A percentile compares a stretch with the other conserved stretches of the same genome.
phyloP scores from a whole-genome alignment of 1,139 yeast species.

The Hyphopichia pseudoburtonii region DNA sequence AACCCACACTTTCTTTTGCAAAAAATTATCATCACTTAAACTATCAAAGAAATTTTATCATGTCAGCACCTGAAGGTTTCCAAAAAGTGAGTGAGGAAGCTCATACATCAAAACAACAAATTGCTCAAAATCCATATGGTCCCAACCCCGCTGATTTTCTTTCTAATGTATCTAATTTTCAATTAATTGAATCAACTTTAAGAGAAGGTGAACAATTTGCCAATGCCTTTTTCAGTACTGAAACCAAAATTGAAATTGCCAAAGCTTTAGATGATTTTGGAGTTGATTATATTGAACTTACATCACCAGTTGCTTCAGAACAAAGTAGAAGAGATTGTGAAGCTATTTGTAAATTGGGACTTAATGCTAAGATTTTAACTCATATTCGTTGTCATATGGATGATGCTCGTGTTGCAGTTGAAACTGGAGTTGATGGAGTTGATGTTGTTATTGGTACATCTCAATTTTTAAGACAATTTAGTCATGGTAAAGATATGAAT shows the following conservation, averaged over 20 bases:
- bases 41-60: conserved; percentile 4
- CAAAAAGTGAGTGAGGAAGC: conserved; percentile 30
- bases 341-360: conserved; percentile 95
- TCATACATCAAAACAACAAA: conserved; percentile 18
- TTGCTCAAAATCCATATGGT: conserved; percentile 74
- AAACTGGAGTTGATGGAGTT: conserved; percentile 98
- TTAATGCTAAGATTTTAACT: conserved; percentile 88
- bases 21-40: background rate
- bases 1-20: no score
- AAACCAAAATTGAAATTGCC: conserved; percentile 95
- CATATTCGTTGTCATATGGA: conserved; percentile 99
- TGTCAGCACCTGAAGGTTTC: conserved; percentile 30
- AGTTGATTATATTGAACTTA: conserved; percentile 94
- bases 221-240: conserved; percentile 92
- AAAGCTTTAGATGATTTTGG: conserved; percentile 97
- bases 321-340: conserved; percentile 93
- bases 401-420: conserved; percentile 95
- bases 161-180: conserved; percentile 86
- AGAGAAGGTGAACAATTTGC: conserved; percentile 99
- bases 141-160: conserved; percentile 92
- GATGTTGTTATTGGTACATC: conserved; percentile 98
- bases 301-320: conserved; percentile 97
- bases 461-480: conserved; percentile 88
- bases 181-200: conserved; percentile 90
- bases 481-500: conserved; percentile 98